Evolutionary conservation across 1,284 basidiomycete genomes (phyloP), one percentile per base, ranked within the genome.

Genomic region (Chalciporus sp.): DNA sequence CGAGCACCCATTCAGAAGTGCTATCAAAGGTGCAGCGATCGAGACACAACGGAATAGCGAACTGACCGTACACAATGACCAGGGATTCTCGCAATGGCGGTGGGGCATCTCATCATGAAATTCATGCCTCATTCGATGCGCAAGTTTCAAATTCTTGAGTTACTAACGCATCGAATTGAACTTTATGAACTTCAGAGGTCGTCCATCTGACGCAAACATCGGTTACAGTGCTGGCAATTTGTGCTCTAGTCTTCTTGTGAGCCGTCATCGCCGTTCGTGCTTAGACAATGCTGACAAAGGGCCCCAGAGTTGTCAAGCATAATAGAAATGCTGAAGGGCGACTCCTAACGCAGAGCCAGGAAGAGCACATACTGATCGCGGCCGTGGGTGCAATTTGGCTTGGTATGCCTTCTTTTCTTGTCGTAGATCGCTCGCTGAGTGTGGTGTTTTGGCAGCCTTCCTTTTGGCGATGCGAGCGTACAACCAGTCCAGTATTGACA

Each of bases 301-400:
- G 40, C 58, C 52, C 53, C 49, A 63, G 57, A 49, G 77, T 88
- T 42, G 72, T 85, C 33, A 76, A 84, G 70, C 87, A 90, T 64
- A 83, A 90, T 59, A 78, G 78, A 54, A 75, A 72, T 63, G 76
- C 80, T 49, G 80, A 78, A 16, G 78, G 74, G 10, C 77, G 79
- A 48, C 63, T 86, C 54, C 69, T 91, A 60, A 82, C 84, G 42
- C 82, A 82, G 61, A 76, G 74, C 45, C 88, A 91, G 62, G 86
- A 89, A 63, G 87, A 92, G 63, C 76, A 82, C 68, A 72, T 86
- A 20, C 67, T 92, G 67, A 85, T 91, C 58, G 82, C 73, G 6
- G 84, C 84, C 5, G 78, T 90, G 50, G 88, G 83, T 9, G 70
- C 89, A 55, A 81, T 88, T 65, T 90, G 85, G 85, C 74, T 90